Evolutionary conservation across 1,284 basidiomycete species (phyloP).

Genomic region (Microbotryum silenes-acaulis): DNA sequence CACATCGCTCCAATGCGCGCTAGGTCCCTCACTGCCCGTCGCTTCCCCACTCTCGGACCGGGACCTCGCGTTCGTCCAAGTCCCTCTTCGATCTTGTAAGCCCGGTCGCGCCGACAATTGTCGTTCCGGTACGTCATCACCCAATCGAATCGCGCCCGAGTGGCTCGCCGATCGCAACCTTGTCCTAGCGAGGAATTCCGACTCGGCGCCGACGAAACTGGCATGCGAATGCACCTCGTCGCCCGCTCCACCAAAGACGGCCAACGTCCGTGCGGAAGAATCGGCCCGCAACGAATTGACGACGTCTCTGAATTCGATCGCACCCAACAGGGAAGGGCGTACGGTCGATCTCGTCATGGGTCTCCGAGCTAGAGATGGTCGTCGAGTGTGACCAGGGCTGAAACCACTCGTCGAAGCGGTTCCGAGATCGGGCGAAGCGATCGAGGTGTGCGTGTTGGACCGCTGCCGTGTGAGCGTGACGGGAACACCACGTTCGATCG

Average conservation of each 20-base stretch:
- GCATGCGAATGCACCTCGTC: constrained; percentile 12
- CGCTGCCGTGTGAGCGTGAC: not conserved
- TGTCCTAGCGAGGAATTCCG: not conserved
- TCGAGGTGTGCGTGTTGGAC: not conserved
- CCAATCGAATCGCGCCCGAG: constrained; percentile 4
- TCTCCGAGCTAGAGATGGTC: constrained; percentile 6
- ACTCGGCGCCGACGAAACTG: constrained; percentile 2
- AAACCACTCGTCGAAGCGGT: not conserved
- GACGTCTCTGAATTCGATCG: constrained; percentile 86
- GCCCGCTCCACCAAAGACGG: constrained; percentile 22
- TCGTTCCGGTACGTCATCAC: not conserved
- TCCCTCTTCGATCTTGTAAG: not conserved
- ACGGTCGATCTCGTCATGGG: constrained; percentile 7
- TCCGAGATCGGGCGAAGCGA: not conserved
- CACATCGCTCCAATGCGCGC: constrained; percentile 2
- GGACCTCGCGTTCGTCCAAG: not conserved
- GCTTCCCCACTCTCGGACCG: constrained; percentile 1
- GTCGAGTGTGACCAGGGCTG: constrained; percentile 7
- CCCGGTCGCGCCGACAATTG: not conserved
- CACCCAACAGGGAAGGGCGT: constrained; percentile 66
- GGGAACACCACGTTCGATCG: constrained; percentile 4
- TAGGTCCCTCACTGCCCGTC: not conserved
- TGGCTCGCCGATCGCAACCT: not conserved
- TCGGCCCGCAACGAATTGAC: constrained; percentile 64
- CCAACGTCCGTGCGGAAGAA: constrained; percentile 26